phyloP scores from a whole-genome alignment of 164 flowering plant genomes.

The Vitis amurensis region DNA sequence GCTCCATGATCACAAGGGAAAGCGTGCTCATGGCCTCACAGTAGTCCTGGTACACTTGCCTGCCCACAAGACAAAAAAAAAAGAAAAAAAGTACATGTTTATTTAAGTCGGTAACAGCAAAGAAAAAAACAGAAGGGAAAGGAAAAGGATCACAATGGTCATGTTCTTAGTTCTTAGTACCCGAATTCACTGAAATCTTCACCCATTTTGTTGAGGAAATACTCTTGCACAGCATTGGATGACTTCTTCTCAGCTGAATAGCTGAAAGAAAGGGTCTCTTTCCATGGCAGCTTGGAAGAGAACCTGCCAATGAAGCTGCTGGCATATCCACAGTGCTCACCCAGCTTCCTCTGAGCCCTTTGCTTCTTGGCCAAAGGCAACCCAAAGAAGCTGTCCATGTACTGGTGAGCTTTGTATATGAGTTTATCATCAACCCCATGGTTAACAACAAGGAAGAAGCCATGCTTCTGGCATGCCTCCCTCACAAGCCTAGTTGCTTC shows the following conservation, averaged over 20 bases:
- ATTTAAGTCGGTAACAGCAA: not conserved
- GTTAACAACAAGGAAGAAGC: slow-evolving; percentile 73
- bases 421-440: slow-evolving; percentile 58
- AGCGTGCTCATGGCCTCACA: slow-evolving; percentile 69
- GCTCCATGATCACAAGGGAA: slow-evolving; percentile 76
- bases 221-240: slow-evolving; percentile 43
- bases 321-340: slow-evolving; percentile 81
- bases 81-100: not conserved
- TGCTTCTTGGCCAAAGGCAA: slow-evolving; percentile 61
- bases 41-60: slow-evolving; percentile 71
- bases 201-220: slow-evolving; percentile 47
- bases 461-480: slow-evolving; percentile 66
- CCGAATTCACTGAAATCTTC: slow-evolving; percentile 46
- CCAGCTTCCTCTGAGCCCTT: slow-evolving; percentile 60
- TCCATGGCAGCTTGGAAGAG: slow-evolving; percentile 82
- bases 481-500: slow-evolving; percentile 43
- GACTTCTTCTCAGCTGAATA: slow-evolving; percentile 34
- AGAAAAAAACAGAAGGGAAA: not conserved
- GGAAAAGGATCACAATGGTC: too few species aligned
- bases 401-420: slow-evolving; percentile 49
- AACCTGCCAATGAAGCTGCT: slow-evolving; percentile 88
- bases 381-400: slow-evolving; percentile 58
- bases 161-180: slow-evolving; percentile 27
- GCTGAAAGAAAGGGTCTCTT: slow-evolving; percentile 75
- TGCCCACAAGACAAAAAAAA: slow-evolving; percentile 17